Conservation (phyloP, 2,329 filamentous ascomycete genomes). For the Cadophora malorum region DNA sequence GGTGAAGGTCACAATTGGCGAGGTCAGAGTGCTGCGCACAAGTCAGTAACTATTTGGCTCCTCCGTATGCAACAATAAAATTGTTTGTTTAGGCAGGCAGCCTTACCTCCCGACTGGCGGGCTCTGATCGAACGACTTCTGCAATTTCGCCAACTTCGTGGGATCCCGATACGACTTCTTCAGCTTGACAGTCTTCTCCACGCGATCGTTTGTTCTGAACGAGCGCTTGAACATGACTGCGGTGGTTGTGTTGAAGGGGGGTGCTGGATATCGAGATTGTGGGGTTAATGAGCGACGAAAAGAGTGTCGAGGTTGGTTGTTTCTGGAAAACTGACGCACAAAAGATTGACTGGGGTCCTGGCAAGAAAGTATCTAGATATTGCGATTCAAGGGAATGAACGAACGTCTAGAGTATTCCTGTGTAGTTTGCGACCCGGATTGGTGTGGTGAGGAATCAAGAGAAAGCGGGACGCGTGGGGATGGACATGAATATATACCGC, state of each 20-base stretch:
- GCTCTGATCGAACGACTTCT: constrained; percentile 75
- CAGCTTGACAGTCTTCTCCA: constrained; percentile 86
- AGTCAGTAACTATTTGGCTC: constrained; percentile 28
- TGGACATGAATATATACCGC: constrained; percentile 26
- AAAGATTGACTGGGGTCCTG: constrained; percentile 48
- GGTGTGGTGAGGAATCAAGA: constrained; percentile 45
- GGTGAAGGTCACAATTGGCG: constrained; percentile 84
- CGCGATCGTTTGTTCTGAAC: constrained; percentile 82
- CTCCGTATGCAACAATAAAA: constrained; percentile 26
- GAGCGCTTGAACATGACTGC: constrained; percentile 90
- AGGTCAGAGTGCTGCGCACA: constrained; percentile 48
- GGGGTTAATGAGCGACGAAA: constrained; percentile 45
- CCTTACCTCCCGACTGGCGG: constrained; percentile 55
- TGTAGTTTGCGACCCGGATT: constrained; percentile 45
- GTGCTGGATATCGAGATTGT: constrained; percentile 34
- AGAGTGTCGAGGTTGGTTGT: constrained; percentile 39
- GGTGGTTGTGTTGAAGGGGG: constrained; percentile 35
- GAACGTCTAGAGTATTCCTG: constrained; percentile 47
- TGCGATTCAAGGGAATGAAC: constrained; percentile 36
- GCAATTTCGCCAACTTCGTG: constrained; percentile 82
- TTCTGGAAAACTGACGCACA: constrained; percentile 45
- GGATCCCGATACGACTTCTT: constrained; percentile 81
- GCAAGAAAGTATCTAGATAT: constrained; percentile 46
- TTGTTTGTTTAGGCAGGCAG: constrained; percentile 29
- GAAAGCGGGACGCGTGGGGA: constrained; percentile 27